Percentiles rank a stretch among this genome's conserved stretches.
phyloP scores from a whole-genome alignment of 2,329 filamentous ascomycete genomes.

The Cadophora luteo-olivacea region DNA sequence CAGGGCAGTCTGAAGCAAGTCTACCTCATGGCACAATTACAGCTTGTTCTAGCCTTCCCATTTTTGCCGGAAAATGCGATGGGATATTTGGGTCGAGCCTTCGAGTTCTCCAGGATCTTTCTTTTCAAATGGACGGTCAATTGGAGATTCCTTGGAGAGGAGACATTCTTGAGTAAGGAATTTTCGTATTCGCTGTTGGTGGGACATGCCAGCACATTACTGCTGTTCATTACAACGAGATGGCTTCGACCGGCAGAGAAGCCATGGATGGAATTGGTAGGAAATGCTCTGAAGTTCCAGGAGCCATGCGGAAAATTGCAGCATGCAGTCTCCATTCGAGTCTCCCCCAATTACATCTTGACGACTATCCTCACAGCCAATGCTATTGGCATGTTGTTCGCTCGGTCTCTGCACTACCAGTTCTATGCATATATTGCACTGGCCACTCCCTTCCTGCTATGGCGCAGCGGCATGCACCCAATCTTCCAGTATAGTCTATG shows the following conservation, averaged over 20 bases:
- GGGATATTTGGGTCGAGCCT: constrained; percentile 82
- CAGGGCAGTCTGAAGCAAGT: constrained; percentile 70
- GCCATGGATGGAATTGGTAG: constrained; percentile 53
- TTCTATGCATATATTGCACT: constrained; percentile 78
- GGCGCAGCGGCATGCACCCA: constrained; percentile 67
- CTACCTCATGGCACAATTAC: constrained; percentile 76
- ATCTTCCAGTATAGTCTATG: constrained; percentile 64
- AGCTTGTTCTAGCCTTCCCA: constrained; percentile 70
- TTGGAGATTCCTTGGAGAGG: constrained; percentile 93
- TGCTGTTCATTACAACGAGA: constrained; percentile 60
- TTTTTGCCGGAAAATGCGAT: constrained; percentile 71
- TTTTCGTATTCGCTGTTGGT: constrained; percentile 65
- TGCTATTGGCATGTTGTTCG: constrained; percentile 72
- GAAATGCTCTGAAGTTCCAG: constrained; percentile 39
- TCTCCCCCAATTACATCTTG: constrained; percentile 67
- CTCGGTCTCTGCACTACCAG: constrained; percentile 75
- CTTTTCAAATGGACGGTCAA: constrained; percentile 99
- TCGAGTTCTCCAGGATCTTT: constrained; percentile 90
- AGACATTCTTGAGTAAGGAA: constrained; percentile 72
- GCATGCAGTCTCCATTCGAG: constrained; percentile 53
- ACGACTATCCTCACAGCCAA: constrained; percentile 67
- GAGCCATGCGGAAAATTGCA: constrained; percentile 50
- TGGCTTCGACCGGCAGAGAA: constrained; percentile 67
- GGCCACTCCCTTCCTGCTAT: constrained; percentile 74
- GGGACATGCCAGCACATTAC: constrained; percentile 61